Percentiles rank a stretch among this genome's conserved stretches.
These are phyloP conservation scores for Phallus indusiatus DNA, from an alignment of 768 basidiomycete species.

Conservation along the genomic window DNA sequence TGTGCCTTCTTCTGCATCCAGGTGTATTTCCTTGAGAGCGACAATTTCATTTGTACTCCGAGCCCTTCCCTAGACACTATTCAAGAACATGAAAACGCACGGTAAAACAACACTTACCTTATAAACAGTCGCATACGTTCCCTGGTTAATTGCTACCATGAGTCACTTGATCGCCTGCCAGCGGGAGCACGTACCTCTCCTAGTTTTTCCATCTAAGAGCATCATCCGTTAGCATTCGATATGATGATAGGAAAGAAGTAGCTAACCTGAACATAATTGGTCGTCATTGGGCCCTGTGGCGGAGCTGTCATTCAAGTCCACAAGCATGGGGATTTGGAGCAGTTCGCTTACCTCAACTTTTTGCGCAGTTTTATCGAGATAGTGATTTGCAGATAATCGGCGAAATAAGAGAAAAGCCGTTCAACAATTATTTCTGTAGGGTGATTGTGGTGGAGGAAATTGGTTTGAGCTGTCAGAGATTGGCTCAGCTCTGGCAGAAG, in stretches of 20 bases:
- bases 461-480: background rate
- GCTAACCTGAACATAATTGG: conserved; percentile 54
- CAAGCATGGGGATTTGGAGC: no score
- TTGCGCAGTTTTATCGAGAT: background rate
- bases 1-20: conserved; percentile 98
- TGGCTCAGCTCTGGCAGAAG: background rate
- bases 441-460: background rate
- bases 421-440: background rate
- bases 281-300: conserved; percentile 14
- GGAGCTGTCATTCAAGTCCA: background rate
- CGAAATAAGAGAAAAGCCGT: conserved; percentile 1
- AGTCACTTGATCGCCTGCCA: background rate
- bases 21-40: conserved; percentile 96
- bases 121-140: conserved; percentile 95
- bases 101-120: conserved; percentile 49
- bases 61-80: conserved; percentile 64
- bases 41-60: conserved; percentile 98
- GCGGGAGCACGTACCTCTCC: conserved; percentile 35
- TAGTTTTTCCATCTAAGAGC: conserved; percentile 77
- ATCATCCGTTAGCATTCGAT: background rate
- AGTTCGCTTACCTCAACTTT: no score
- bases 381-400: background rate
- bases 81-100: background rate
- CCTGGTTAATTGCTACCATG: conserved; percentile 33
- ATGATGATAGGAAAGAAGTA: background rate